A percentile compares a stretch with the other conserved stretches of the same genome.
Conservation (phyloP, 2,329 filamentous ascomycete species). For the Neopestalotiopsis sp. region DNA sequence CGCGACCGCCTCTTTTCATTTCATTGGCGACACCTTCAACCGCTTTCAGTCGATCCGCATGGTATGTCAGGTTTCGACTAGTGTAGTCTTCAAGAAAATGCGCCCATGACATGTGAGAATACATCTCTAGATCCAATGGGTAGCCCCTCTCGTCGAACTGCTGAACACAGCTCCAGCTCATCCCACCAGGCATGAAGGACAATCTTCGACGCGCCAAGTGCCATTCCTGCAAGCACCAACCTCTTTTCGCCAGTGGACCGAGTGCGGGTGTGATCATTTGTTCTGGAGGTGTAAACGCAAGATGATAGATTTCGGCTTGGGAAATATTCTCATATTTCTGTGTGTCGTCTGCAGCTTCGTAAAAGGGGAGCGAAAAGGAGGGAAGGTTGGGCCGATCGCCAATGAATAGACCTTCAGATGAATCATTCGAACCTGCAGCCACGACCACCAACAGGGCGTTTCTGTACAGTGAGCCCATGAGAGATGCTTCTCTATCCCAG, state of each 20-base stretch:
- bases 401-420: neutral
- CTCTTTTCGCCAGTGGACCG: neutral
- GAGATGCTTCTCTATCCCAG: too few species aligned
- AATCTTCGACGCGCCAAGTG: neutral
- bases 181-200: neutral
- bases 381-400: neutral
- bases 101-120: neutral
- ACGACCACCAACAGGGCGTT: neutral
- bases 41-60: neutral
- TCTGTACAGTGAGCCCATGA: too few species aligned
- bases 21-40: neutral
- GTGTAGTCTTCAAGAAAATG: neutral
- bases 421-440: neutral
- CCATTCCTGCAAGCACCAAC: neutral
- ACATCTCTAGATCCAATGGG: neutral
- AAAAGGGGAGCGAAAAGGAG: neutral
- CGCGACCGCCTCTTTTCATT: neutral
- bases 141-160: neutral
- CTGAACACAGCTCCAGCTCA: neutral
- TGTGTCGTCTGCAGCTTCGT: neutral
- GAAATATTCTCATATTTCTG: fast-evolving
- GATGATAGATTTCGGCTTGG: neutral
- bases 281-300: neutral
- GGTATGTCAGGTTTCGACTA: neutral
- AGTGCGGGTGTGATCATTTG: neutral